Evolutionary conservation across 176 grass and related monocot species (phyloP).

Genomic region (Elymus sibiricus): DNA sequence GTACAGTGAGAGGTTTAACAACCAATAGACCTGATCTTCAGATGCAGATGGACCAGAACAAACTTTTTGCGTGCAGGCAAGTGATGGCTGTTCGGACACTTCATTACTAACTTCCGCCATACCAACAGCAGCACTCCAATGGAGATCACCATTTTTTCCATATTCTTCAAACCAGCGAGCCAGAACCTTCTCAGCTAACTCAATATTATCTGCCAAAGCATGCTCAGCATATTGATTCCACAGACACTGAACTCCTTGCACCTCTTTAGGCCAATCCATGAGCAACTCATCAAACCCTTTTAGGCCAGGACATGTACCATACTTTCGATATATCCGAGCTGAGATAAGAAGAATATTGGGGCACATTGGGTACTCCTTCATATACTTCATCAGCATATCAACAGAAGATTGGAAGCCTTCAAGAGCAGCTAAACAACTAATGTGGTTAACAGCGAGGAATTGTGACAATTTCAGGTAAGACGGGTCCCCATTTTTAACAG

Average conservation of each 20-base stretch:
- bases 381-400: constrained; percentile 76
- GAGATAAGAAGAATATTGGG: constrained; percentile 66
- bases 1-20: constrained; percentile 76
- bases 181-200: constrained; percentile 63
- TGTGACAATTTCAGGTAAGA: constrained; percentile 67
- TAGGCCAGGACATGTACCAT: constrained; percentile 31
- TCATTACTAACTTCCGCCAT: constrained; percentile 15
- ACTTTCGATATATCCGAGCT: constrained; percentile 47
- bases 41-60: constrained; percentile 31
- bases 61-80: constrained; percentile 24
- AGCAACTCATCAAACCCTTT: constrained; percentile 74
- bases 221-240: constrained; percentile 86
- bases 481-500: constrained; percentile 47
- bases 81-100: constrained; percentile 17
- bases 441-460: constrained; percentile 75
- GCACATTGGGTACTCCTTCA: constrained; percentile 76
- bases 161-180: constrained; percentile 58
- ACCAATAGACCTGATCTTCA: constrained; percentile 62
- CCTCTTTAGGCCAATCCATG: constrained; percentile 68
- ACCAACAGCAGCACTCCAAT: constrained; percentile 20
- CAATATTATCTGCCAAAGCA: constrained; percentile 47
- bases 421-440: constrained; percentile 60
- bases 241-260: constrained; percentile 78
- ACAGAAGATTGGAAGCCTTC: constrained; percentile 53
- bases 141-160: constrained; percentile 34